Evolutionary conservation across 352 stramenopile genomes (phyloP), one percentile per base, ranked within the genome.

Genomic region (Pythium plurisporium): DNA sequence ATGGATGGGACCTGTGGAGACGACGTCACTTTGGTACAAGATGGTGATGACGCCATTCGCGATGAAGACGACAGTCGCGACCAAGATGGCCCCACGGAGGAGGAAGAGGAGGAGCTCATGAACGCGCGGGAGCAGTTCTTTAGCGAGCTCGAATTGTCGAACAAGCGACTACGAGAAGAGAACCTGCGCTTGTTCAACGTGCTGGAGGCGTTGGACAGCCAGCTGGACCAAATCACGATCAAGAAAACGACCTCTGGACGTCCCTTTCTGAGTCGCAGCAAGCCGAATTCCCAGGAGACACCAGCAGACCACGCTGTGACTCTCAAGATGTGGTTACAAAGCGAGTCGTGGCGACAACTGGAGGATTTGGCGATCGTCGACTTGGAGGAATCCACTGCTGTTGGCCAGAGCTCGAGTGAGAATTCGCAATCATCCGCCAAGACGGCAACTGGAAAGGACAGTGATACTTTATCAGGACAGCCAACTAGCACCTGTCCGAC

Each of bases 261-360:
- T 9, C 69, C 70, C 12, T 65, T 76, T 37, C 64, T 82, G 22
- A 70, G 54, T 27, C 69, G 79, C 19, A 69, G 53, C 15, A 49
- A 22, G 20, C 22, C 42, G 15, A 34, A 45, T 38, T 29, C 23
- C 19, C 17, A 38, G 47, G 61, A 61, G 40, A 36, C 33, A 1
- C 33, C 65, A 29, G 29, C 22, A 17, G 50, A 37, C 22, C 37
- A 59, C 38, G 30, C 40, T 17, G 52, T 69, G 33, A 65, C 74
- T 4, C 63, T 86, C 27, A 84, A 86, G 49, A 65, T 76, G n/a
- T 88, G 74, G 75, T 23, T 88, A 9, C 67, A 78, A 45, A 78
- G 67, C 33, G 75, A 83, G 23, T 54, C 52, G 3, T 67, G 59
- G 59, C 43, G 49, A 4, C 47, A 66, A 37, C 54, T 53, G 3